These are phyloP conservation scores for Ambrosiella xylebori DNA, from an alignment of 2,329 filamentous ascomycete species.

Conservation along the genomic window DNA sequence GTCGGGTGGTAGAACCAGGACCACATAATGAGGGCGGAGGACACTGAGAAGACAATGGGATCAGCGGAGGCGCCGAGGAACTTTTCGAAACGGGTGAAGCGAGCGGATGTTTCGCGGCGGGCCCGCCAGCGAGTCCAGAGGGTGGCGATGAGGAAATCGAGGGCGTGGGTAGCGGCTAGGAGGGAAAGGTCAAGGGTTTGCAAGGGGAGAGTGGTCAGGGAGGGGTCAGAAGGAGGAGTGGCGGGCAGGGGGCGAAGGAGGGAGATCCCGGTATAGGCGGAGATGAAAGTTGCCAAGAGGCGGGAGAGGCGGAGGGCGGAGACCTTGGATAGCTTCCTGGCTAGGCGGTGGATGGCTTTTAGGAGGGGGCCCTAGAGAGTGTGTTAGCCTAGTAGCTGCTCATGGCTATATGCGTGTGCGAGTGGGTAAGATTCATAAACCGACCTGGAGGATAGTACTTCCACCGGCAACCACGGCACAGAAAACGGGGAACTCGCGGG, in stretches of 20 bases:
- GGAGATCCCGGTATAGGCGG: constrained; percentile 38
- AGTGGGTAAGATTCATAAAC: neutral
- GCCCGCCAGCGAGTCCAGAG: constrained; percentile 39
- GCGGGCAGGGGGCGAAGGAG: constrained; percentile 39
- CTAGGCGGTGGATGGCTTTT: constrained; percentile 8
- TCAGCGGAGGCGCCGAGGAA: constrained; percentile 32
- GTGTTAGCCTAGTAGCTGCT: neutral
- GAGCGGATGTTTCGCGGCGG: constrained; percentile 26
- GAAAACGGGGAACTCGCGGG: constrained; percentile 43
- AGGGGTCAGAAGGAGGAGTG: neutral
- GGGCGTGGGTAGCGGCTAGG: constrained; percentile 55
- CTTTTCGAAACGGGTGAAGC: constrained; percentile 30
- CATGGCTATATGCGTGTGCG: neutral
- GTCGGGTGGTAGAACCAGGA: constrained; percentile 66
- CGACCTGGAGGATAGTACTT: constrained; percentile 41
- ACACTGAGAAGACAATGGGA: constrained; percentile 52
- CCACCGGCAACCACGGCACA: constrained; percentile 44
- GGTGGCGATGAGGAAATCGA: constrained; percentile 52
- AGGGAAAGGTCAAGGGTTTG: constrained; percentile 67
- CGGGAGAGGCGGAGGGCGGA: constrained; percentile 14
- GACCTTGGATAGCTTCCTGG: constrained; percentile 5
- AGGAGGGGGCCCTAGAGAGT: constrained; percentile 5
- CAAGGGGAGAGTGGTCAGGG: constrained; percentile 15
- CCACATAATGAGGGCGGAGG: constrained; percentile 69
- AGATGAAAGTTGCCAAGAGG: constrained; percentile 41